These are phyloP conservation scores for Thraustotheca clavata DNA, from an alignment of 352 stramenopile species.

Conservation along the genomic window DNA sequence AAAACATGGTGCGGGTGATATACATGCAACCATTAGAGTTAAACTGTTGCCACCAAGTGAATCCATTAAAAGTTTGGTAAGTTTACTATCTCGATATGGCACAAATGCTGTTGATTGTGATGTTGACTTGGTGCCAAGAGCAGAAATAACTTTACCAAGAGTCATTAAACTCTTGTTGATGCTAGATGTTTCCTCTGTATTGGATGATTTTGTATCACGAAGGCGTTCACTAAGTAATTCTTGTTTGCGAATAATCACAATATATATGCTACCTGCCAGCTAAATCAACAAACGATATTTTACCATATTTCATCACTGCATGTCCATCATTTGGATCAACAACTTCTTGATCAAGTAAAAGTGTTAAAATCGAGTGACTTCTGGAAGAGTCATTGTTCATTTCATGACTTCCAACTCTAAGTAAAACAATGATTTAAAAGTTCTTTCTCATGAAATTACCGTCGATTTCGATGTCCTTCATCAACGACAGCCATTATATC, in stretches of 20 bases:
- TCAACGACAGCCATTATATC: slow-evolving; percentile 66
- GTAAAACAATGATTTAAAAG: neutral
- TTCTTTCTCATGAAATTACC: neutral
- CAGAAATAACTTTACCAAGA: slow-evolving; percentile 79
- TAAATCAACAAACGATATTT: slow-evolving; percentile 77
- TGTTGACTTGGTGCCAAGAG: slow-evolving; percentile 33
- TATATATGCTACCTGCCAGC: slow-evolving; percentile 33
- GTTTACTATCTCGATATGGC: slow-evolving; percentile 77
- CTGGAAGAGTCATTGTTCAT: slow-evolving; percentile 80
- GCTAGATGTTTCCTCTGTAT: slow-evolving; percentile 66
- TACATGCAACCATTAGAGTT: slow-evolving; percentile 78
- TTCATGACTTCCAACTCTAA: slow-evolving; percentile 45
- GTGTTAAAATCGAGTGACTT: slow-evolving; percentile 65
- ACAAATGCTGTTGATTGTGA: slow-evolving; percentile 35
- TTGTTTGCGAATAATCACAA: neutral
- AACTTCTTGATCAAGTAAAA: slow-evolving; percentile 56
- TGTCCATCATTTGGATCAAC: slow-evolving; percentile 39
- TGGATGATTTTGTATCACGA: slow-evolving; percentile 61
- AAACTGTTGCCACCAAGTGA: slow-evolving; percentile 72
- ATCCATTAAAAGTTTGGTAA: slow-evolving; percentile 82
- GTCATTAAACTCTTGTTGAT: slow-evolving; percentile 82
- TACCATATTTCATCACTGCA: slow-evolving; percentile 50
- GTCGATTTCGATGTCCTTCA: slow-evolving; percentile 59
- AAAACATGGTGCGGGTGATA: slow-evolving; percentile 44
- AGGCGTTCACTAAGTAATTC: slow-evolving; percentile 35